These are phyloP conservation scores for Tetraselmis chui DNA, from an alignment of 139 green algal species.

Conservation along the genomic window DNA sequence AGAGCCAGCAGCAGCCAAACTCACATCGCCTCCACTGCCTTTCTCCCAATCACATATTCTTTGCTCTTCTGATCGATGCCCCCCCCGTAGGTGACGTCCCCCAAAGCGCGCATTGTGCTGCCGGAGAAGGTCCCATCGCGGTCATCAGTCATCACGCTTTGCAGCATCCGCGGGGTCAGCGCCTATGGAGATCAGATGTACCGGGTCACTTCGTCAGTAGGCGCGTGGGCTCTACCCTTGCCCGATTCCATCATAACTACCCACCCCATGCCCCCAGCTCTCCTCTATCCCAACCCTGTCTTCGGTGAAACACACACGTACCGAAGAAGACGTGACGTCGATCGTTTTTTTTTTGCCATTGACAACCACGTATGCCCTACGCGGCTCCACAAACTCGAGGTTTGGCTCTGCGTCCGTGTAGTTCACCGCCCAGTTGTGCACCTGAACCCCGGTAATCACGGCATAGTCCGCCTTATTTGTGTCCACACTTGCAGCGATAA, in stretches of 20 bases:
- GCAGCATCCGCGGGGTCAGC: background rate
- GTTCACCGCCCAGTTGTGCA: constrained; percentile 67
- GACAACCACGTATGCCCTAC: constrained; percentile 63
- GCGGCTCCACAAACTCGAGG: constrained; percentile 67
- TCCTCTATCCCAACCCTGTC: background rate
- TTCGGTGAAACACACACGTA: background rate
- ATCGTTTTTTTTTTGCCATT: constrained; percentile 62
- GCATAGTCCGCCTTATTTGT: constrained; percentile 76
- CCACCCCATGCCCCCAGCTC: too few species aligned
- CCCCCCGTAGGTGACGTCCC: background rate
- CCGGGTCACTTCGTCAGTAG: too few species aligned
- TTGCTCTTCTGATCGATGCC: too few species aligned
- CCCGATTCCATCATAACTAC: too few species aligned
- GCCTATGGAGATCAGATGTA: background rate
- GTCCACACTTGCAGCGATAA: constrained; percentile 75
- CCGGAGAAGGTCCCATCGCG: background rate
- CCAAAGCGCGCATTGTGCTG: background rate
- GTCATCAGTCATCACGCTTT: background rate
- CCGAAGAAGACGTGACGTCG: constrained; percentile 48
- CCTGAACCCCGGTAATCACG: constrained; percentile 76
- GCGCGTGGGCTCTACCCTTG: too few species aligned
- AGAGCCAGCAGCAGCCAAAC: background rate
- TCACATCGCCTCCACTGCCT: background rate
- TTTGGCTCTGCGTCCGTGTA: constrained; percentile 39
- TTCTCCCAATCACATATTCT: too few species aligned